phyloP scores from a whole-genome alignment of 2,329 filamentous ascomycete genomes.

The Colletotrichum trifolii region DNA sequence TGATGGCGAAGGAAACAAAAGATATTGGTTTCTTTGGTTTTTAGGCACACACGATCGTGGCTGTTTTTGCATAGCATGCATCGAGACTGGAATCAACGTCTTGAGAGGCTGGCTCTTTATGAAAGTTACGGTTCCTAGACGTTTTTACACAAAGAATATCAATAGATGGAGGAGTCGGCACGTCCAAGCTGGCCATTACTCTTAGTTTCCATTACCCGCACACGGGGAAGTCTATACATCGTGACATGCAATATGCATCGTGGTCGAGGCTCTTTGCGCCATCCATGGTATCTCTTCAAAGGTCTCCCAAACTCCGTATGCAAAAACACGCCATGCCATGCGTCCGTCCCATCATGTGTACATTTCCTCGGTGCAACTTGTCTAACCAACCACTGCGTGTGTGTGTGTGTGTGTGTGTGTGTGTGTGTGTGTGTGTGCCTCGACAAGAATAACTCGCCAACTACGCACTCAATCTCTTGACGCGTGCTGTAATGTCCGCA shows the following conservation, averaged over 20 bases:
- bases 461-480: slow-evolving; percentile 18
- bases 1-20: slow-evolving; percentile 13
- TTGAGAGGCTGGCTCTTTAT: slow-evolving; percentile 31
- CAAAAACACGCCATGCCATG: slow-evolving; percentile 25
- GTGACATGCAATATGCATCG: background rate
- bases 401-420: background rate
- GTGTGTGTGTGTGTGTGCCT: background rate
- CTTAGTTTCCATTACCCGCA: slow-evolving; percentile 15
- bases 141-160: slow-evolving; percentile 19
- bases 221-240: background rate
- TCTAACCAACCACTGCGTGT: slow-evolving; percentile 4
- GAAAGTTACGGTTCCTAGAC: slow-evolving; percentile 37
- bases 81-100: slow-evolving; percentile 24
- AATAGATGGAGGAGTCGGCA: slow-evolving; percentile 37
- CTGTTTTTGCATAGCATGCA: slow-evolving; percentile 34
- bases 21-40: slow-evolving; percentile 4
- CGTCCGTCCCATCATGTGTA: slow-evolving; percentile 18
- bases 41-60: background rate
- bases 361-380: background rate
- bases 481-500: slow-evolving; percentile 31
- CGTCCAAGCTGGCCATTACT: slow-evolving; percentile 31
- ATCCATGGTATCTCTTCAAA: slow-evolving; percentile 21
- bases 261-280: too few relatives aligned
- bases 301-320: slow-evolving; percentile 24
- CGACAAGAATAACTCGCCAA: too few relatives aligned